These are phyloP conservation scores for Sporisorium sorghi DNA, from an alignment of 1,284 basidiomycete genomes.

Conservation along the genomic window DNA sequence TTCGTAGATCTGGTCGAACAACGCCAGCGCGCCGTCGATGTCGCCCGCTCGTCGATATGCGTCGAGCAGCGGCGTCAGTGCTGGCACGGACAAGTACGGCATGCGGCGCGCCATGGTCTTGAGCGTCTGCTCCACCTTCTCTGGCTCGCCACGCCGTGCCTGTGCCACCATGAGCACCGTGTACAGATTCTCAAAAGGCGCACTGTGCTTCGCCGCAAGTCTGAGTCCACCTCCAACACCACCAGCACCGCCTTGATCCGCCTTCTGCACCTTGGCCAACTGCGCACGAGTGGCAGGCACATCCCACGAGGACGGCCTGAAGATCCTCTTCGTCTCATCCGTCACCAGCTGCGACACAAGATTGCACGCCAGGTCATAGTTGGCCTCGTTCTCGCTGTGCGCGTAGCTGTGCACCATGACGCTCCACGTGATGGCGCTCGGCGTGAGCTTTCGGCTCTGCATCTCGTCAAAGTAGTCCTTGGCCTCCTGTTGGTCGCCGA, in stretches of 20 bases:
- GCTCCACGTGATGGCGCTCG: constrained; percentile 79
- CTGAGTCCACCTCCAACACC: background rate
- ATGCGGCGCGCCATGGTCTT: constrained; percentile 74
- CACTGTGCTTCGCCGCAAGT: constrained; percentile 32
- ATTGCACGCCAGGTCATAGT: constrained; percentile 50
- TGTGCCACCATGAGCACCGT: constrained; percentile 77
- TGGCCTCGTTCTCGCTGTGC: constrained; percentile 49
- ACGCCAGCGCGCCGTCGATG: constrained; percentile 74
- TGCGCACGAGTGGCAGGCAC: background rate
- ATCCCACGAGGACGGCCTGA: constrained; percentile 21
- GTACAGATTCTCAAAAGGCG: constrained; percentile 71
- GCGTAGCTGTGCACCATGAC: constrained; percentile 72
- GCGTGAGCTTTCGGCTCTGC: constrained; percentile 76
- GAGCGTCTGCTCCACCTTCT: constrained; percentile 76
- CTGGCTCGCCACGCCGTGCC: constrained; percentile 72
- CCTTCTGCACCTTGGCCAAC: constrained; percentile 4
- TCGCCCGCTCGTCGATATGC: constrained; percentile 78
- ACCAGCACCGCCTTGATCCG: background rate
- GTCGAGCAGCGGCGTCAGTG: constrained; percentile 79
- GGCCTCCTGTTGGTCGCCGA: constrained; percentile 75
- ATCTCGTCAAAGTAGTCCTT: constrained; percentile 82
- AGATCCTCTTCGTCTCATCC: constrained; percentile 27
- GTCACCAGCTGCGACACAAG: constrained; percentile 48
- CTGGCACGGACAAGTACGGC: constrained; percentile 75
- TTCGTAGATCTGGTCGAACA: constrained; percentile 80